phyloP scores from a whole-genome alignment of 495 filamentous ascomycete genomes.

The Margaritispora aquatica region DNA sequence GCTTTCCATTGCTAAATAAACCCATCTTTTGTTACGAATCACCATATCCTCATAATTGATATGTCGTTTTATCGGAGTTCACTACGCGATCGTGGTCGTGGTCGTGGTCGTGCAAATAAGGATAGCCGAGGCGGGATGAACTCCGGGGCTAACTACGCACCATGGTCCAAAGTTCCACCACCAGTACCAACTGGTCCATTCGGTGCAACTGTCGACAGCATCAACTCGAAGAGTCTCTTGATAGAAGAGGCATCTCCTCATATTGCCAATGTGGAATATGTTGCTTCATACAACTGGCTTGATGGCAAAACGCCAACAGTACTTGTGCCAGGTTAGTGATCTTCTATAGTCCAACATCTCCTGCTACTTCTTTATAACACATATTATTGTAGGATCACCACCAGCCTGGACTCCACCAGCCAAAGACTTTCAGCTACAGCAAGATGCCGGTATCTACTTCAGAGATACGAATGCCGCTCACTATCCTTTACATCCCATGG shows the following conservation, averaged over 20 bases:
- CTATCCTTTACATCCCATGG: conserved; percentile 47
- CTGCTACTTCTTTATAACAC: too few relatives aligned
- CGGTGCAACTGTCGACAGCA: conserved; percentile 12
- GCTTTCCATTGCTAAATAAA: too few relatives aligned
- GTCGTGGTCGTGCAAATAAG: not conserved
- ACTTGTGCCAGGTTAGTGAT: conserved; percentile 25
- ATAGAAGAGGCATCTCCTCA: not conserved
- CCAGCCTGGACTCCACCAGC: conserved; percentile 50
- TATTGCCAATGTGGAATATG: conserved; percentile 25
- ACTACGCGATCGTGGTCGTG: not conserved
- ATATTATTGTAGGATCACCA: conserved; percentile 30
- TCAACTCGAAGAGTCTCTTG: conserved; percentile 6
- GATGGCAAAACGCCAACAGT: conserved; percentile 34
- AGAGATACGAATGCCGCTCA: conserved; percentile 59
- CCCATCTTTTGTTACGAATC: too few relatives aligned
- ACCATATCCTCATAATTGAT: not conserved
- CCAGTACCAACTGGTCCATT: conserved; percentile 4
- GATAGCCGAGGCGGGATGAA: not conserved
- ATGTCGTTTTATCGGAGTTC: not conserved
- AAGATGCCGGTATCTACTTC: conserved; percentile 41
- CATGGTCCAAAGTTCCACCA: not conserved
- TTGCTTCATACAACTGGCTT: conserved; percentile 53
- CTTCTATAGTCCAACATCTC: not conserved
- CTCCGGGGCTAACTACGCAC: not conserved
- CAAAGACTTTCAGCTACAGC: conserved; percentile 27